Evolutionary conservation across 345 rosid species (phyloP), one percentile per base, ranked within the genome.

Genomic region (Eutrema heterophyllum): DNA sequence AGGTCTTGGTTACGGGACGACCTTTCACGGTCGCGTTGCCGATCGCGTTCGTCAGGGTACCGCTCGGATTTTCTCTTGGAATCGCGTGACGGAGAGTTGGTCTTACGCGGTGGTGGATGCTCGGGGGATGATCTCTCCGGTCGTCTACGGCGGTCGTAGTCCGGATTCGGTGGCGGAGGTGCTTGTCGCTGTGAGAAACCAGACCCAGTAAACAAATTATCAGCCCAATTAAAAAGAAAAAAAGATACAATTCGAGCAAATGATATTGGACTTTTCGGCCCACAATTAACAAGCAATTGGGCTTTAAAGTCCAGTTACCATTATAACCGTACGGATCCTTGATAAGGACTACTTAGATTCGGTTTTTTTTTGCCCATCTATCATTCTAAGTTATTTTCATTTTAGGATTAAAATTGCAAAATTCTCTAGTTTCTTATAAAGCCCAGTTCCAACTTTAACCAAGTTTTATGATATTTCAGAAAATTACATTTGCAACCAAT

Each of bases 31-130:
- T 53, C 70, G 12, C 74, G 78, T 14, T 35, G 79, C 2, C 77
- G 78, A 16, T 71, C 81, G 1, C 86, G 79, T 52, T 68, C 78
- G 1, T 81, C 82, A 9, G 71, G 69, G 72, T 81, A 75, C 15
- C 80, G 86, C 11, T 82, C 89, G 2, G 93, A 60, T 71, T 88
- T 91, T 53, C 97, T 82, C 73, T 89, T 91, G 52, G 82, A 74
- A 8, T 87, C 83, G 6, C 86, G 91, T 0, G 84, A 82, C 2
- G 85, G 87, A 3, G 89, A 84, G 27, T 67, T 83, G n/a, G 64
- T 67, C 63, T 79, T 82, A 16, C 80, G 84, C 4, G 74, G 32
- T 2, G 85, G 63, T 11, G 74, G 92, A 3, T 79, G 86, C 4
- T 83, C 87, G 0, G 97, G 75, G 8, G 75, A 69, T 27, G 14